Evolutionary conservation across 345 rosid species (phyloP).

Genomic region (Rhodamnia argentea): DNA sequence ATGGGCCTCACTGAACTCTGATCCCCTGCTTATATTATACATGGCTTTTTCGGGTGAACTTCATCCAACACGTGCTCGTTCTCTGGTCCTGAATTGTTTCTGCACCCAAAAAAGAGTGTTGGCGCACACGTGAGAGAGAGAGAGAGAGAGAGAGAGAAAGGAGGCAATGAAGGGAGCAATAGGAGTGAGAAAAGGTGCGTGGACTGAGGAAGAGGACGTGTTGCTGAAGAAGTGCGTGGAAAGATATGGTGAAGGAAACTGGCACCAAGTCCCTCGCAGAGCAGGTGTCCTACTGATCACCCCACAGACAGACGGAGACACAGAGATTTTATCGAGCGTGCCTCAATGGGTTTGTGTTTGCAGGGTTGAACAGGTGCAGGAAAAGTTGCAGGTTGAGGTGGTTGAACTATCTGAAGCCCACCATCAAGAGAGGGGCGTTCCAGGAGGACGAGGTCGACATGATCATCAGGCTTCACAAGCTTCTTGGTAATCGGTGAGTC

Average conservation of each 20-base stretch:
- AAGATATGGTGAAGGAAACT: slow-evolving; percentile 24
- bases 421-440: slow-evolving; percentile 43
- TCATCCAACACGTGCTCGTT: background rate
- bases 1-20: background rate
- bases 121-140: background rate
- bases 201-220: slow-evolving; percentile 36
- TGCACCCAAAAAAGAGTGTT: background rate
- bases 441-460: slow-evolving; percentile 49
- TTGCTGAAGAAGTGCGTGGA: slow-evolving; percentile 21
- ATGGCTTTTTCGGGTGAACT: background rate
- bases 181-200: slow-evolving; percentile 20
- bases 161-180: background rate
- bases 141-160: background rate
- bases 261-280: slow-evolving; percentile 23
- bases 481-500: slow-evolving; percentile 45
- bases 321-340: background rate
- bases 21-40: background rate
- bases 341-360: background rate
- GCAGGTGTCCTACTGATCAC: slow-evolving; percentile 14
- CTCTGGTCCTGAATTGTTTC: background rate
- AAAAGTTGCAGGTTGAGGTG: slow-evolving; percentile 58
- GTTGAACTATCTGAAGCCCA: slow-evolving; percentile 53
- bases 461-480: slow-evolving; percentile 44
- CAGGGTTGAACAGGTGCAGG: slow-evolving; percentile 52
- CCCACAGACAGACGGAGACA: background rate